Conservation (phyloP, 441 rosid species). For the Adansonia madagascariensis region DNA sequence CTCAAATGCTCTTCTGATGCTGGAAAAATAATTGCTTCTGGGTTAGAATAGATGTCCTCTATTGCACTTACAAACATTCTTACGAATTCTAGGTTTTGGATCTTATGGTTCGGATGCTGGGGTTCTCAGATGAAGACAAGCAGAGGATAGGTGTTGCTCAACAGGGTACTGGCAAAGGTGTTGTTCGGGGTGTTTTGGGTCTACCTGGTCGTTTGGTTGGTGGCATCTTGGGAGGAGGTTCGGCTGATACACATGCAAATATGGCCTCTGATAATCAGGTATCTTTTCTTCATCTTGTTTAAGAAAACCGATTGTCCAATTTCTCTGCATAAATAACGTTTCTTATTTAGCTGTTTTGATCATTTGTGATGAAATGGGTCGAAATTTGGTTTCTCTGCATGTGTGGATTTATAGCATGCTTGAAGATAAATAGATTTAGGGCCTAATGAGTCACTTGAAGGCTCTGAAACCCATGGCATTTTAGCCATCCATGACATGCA, state of each 20-base stretch:
- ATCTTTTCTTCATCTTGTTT: conserved; percentile 11
- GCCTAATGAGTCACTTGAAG: not conserved
- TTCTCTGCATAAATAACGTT: not conserved
- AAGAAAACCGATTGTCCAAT: not conserved
- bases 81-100: conserved; percentile 70
- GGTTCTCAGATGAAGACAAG: conserved; percentile 93
- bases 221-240: conserved; percentile 81
- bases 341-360: not conserved
- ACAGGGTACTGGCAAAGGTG: conserved; percentile 81
- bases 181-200: conserved; percentile 84
- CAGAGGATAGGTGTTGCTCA: conserved; percentile 85
- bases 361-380: not conserved
- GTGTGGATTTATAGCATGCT: not conserved
- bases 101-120: conserved; percentile 96
- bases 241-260: conserved; percentile 51
- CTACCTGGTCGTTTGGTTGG: conserved; percentile 96
- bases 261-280: conserved; percentile 83
- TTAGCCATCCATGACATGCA: not conserved
- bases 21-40: conserved; percentile 16
- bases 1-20: conserved; percentile 8
- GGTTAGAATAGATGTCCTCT: conserved; percentile 13
- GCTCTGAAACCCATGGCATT: not conserved
- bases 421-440: not conserved
- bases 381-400: not conserved
- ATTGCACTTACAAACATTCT: not conserved